Evolutionary conservation across 805 yeast genomes (phyloP).

Genomic region (Jamesozyma piceae): DNA sequence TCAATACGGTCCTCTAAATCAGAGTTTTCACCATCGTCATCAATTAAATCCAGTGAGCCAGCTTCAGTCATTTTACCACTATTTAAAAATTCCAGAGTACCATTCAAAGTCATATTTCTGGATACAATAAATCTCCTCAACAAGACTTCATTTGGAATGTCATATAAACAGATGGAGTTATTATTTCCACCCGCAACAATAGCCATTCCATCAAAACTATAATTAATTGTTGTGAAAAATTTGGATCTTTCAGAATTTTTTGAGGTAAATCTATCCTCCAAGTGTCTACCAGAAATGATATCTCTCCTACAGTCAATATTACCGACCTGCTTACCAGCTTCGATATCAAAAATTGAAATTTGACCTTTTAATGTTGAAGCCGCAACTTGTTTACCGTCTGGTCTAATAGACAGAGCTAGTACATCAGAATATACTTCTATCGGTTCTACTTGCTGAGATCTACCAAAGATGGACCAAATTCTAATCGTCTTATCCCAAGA

Average conservation of each 20-base stretch:
- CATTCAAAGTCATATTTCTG: slow-evolving; percentile 81
- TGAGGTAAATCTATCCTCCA: slow-evolving; percentile 73
- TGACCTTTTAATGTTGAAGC: slow-evolving; percentile 86
- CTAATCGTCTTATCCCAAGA: slow-evolving; percentile 95
- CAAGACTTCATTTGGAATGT: slow-evolving; percentile 77
- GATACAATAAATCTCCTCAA: slow-evolving; percentile 77
- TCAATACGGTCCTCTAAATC: slow-evolving; percentile 79
- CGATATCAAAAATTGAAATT: slow-evolving; percentile 73
- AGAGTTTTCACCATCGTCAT: slow-evolving; percentile 75
- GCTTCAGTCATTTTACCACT: slow-evolving; percentile 80
- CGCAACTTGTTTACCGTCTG: slow-evolving; percentile 87
- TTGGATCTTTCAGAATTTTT: slow-evolving; percentile 77
- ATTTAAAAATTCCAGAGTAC: slow-evolving; percentile 72
- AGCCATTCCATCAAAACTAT: slow-evolving; percentile 82
- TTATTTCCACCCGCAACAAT: slow-evolving; percentile 91
- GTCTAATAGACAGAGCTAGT: slow-evolving; percentile 71
- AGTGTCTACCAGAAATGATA: slow-evolving; percentile 75
- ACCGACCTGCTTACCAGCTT: slow-evolving; percentile 69
- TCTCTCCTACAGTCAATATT: slow-evolving; percentile 80
- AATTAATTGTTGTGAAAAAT: slow-evolving; percentile 69
- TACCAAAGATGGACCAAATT: slow-evolving; percentile 84
- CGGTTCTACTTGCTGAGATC: slow-evolving; percentile 85
- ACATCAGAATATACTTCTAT: slow-evolving; percentile 80
- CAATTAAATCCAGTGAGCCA: slow-evolving; percentile 74
- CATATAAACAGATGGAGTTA: slow-evolving; percentile 84